Evolutionary conservation across 1,284 basidiomycete species (phyloP).

Genomic region (Schizopora paradoxa): DNA sequence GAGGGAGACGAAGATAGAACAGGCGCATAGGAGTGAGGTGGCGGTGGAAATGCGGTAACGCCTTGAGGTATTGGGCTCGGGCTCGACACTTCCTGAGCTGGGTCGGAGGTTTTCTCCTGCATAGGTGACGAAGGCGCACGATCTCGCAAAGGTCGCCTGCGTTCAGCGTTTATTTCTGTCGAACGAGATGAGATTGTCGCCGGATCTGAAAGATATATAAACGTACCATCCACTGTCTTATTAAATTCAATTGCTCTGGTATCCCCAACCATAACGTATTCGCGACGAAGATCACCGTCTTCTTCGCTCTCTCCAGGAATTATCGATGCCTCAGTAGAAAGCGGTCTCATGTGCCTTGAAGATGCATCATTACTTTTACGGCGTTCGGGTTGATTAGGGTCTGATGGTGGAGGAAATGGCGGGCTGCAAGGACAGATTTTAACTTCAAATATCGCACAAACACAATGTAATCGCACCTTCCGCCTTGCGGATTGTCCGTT

Average conservation of each 20-base stretch:
- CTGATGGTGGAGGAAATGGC: slow-evolving; percentile 10
- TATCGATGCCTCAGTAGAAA: slow-evolving; percentile 58
- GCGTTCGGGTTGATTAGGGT: slow-evolving; percentile 12
- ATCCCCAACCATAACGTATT: slow-evolving; percentile 77
- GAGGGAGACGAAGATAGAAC: slow-evolving; percentile 61
- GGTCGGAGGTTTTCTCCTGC: slow-evolving; percentile 34
- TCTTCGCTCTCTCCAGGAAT: slow-evolving; percentile 82
- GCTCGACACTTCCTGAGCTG: slow-evolving; percentile 28
- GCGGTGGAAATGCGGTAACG: slow-evolving; percentile 58
- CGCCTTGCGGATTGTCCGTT: slow-evolving; percentile 11
- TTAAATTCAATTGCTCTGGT: slow-evolving; percentile 71
- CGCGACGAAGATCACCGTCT: slow-evolving; percentile 64
- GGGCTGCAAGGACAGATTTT: slow-evolving; percentile 8
- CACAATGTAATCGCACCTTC: slow-evolving; percentile 11
- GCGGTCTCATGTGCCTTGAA: no score
- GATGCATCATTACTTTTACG: no score
- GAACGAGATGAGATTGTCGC: slow-evolving; percentile 5
- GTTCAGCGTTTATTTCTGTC: slow-evolving; percentile 59
- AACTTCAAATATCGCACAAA: background rate
- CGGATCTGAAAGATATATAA: slow-evolving; percentile 6
- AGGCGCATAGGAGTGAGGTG: slow-evolving; percentile 32
- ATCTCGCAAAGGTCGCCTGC: slow-evolving; percentile 53
- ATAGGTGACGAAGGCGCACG: slow-evolving; percentile 42
- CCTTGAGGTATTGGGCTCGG: slow-evolving; percentile 28
- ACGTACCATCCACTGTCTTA: slow-evolving; percentile 68